A percentile compares a stretch with the other conserved stretches of the same genome.
These are phyloP conservation scores for Dioszegia aurantiaca DNA, from an alignment of 768 basidiomycete species.

Conservation along the genomic window DNA sequence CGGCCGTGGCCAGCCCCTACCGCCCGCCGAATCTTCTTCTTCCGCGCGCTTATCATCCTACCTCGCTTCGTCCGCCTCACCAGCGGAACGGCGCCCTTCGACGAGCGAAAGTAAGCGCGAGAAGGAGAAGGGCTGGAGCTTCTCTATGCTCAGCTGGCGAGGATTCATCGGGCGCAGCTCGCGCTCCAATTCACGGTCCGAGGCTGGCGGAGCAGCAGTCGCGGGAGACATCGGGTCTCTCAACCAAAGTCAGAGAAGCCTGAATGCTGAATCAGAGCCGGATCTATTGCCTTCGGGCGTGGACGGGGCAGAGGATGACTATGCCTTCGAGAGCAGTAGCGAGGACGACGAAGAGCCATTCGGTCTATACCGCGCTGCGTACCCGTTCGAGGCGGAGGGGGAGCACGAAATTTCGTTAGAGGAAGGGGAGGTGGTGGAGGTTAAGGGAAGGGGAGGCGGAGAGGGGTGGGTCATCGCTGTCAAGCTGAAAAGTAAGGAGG, in stretches of 20 bases:
- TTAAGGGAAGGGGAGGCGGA: conserved; percentile 42
- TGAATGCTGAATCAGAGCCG: conserved; percentile 7
- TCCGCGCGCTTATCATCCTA: conserved; percentile 1
- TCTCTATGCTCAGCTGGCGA: conserved; percentile 29
- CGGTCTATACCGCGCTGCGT: conserved; percentile 37
- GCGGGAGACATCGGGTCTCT: background rate
- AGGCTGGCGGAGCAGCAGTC: conserved; percentile 5
- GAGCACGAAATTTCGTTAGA: conserved; percentile 36
- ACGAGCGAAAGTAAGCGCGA: conserved; percentile 6
- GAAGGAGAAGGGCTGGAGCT: conserved; percentile 13
- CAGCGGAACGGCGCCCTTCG: conserved; percentile 1
- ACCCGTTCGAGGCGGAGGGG: conserved; percentile 36
- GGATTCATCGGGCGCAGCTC: conserved; percentile 5
- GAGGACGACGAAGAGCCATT: conserved; percentile 28
- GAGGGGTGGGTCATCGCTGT: conserved; percentile 46
- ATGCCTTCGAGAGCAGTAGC: conserved; percentile 9
- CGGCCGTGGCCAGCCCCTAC: conserved; percentile 13
- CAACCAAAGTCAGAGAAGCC: conserved; percentile 7
- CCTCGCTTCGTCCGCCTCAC: conserved; percentile 7
- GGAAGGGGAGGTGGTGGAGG: conserved; percentile 42
- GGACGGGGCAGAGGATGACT: conserved; percentile 23
- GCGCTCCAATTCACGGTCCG: conserved; percentile 8
- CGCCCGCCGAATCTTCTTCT: conserved; percentile 1
- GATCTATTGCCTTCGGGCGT: conserved; percentile 3
- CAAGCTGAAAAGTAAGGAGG: conserved; percentile 8